These are phyloP conservation scores for Sordaria brevicollis DNA, from an alignment of 495 filamentous ascomycete species.

Conservation along the genomic window DNA sequence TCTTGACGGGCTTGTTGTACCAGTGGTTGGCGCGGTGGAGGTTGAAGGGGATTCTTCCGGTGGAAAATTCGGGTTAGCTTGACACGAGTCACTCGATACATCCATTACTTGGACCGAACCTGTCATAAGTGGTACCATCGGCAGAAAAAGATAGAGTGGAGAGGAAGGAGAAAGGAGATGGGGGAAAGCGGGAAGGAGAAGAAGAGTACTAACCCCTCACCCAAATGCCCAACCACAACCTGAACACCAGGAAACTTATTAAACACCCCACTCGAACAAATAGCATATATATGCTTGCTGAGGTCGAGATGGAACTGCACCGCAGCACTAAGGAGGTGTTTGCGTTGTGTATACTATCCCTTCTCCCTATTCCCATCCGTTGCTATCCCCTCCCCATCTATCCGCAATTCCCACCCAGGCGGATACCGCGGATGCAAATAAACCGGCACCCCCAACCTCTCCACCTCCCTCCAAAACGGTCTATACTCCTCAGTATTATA, in stretches of 20 bases:
- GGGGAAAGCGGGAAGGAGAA: no score
- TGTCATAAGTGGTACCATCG: no score
- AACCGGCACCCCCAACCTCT: conserved; percentile 51
- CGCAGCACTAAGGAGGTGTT: conserved; percentile 22
- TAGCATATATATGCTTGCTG: conserved; percentile 25
- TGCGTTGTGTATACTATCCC: conserved; percentile 13
- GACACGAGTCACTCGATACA: background rate
- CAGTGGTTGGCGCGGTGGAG: conserved; percentile 54
- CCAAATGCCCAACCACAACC: conserved; percentile 51
- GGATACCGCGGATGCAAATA: conserved; percentile 49
- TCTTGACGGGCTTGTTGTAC: conserved; percentile 42
- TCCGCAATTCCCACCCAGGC: conserved; percentile 11
- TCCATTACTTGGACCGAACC: no score
- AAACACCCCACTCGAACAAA: conserved; percentile 34
- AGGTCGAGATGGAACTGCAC: conserved; percentile 30
- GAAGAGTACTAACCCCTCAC: conserved; percentile 34
- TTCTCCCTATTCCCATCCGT: background rate
- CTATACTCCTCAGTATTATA: conserved; percentile 48
- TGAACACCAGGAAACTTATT: conserved; percentile 46
- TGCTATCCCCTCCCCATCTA: background rate
- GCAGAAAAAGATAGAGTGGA: no score
- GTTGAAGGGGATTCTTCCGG: conserved; percentile 48
- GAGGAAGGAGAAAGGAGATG: no score
- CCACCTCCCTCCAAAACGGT: conserved; percentile 45
- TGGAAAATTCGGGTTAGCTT: background rate